Evolutionary conservation across 495 filamentous ascomycete species (phyloP).

Genomic region (Stereocaulon alpinum): DNA sequence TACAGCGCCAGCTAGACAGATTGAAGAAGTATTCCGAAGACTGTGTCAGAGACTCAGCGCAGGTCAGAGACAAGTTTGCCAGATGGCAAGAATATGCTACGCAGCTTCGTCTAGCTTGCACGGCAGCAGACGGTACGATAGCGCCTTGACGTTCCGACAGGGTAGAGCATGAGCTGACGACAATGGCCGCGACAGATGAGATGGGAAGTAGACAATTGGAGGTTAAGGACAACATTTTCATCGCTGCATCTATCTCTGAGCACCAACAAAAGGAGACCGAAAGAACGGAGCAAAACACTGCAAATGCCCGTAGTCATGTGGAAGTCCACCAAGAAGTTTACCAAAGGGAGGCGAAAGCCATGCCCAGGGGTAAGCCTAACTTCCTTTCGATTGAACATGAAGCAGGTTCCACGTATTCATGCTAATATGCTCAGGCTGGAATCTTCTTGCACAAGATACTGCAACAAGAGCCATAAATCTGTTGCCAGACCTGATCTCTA

Average conservation of each 20-base stretch:
- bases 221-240: not conserved
- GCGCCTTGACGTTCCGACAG: not conserved
- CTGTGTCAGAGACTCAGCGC: not conserved
- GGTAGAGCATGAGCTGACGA: not conserved
- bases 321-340: not conserved
- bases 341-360: not conserved
- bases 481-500: not conserved
- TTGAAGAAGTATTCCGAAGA: conserved; percentile 2
- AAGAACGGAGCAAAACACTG: not conserved
- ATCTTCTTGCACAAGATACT: not conserved
- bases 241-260: not conserved
- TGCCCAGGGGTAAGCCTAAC: not conserved
- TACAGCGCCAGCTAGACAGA: not conserved
- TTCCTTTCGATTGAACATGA: not conserved
- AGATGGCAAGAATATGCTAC: not conserved
- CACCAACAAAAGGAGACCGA: not conserved
- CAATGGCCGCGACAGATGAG: not conserved
- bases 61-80: not conserved
- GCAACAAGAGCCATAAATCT: not conserved
- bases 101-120: not conserved
- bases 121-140: conserved; percentile 3
- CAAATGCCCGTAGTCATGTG: not conserved
- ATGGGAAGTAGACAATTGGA: not conserved
- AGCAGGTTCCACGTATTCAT: not conserved
- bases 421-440: not conserved